Base-by-base conservation (phyloP, 768 basidiomycete species). In the Coprinellus micaceus region DNA sequence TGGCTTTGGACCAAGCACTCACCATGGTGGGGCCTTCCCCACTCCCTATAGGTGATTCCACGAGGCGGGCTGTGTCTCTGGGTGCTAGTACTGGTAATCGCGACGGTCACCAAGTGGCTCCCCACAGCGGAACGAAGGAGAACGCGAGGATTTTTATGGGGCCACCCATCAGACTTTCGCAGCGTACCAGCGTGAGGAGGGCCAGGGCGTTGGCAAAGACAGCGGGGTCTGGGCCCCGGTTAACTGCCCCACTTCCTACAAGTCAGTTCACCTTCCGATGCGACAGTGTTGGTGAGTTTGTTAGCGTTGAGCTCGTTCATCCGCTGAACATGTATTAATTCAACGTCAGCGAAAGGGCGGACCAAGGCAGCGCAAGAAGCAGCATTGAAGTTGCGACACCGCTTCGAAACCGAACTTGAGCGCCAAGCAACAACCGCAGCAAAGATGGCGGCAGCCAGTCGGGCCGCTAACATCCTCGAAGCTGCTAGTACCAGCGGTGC, bases 1-100 rank as follows among this genome's bases (percentile, higher is more conserved):
- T 91, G 41, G 88, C 88, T 33, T 73, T 92, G 26, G 90, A 93
- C 66, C 86, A 87, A 68, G 91, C 90, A 25, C 72, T 93, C 44
- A 84, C 84, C 37, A 79, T 77, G 54, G 54, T 44, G 6, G 54
- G 56, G 48, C 30, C 30, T 36, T 37, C 17, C 36, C 36, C 9
- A 37, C 36, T 17, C 36, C 36, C 36, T 37, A 17, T 17, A 9
- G 9, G 9, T 37, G 36, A 9, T 9, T 17, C 36, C 36, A 37
- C 17, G 36, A 17, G 36, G 9, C 9, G 9, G 9, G 36, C 36
- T 9, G 17, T 37, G 17, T 37, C 36, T 9, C 9, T 9, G 36
- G 36, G 9, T 37, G 36, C 36, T 9, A 17, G 9, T 37, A 9
- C 36, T n/a, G n/a, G n/a, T n/a, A n/a, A n/a, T n/a, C n/a, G n/a